A percentile compares a stretch with the other conserved stretches of the same genome.
Evolutionary conservation across 805 yeast species (phyloP).

Genomic region (Priceomyces fermenticarens): DNA sequence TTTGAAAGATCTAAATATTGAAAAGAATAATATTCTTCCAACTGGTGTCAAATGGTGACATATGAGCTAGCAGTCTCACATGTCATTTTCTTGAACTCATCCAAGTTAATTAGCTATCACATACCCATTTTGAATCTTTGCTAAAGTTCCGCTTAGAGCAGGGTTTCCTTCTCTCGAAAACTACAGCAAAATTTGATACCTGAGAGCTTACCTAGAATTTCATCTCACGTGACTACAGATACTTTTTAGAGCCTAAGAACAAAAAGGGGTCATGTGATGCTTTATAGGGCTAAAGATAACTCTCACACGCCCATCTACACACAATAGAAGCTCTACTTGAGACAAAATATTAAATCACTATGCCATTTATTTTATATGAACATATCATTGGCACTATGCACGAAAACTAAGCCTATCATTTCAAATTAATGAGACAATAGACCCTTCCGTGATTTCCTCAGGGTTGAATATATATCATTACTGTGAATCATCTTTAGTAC

Average conservation of each 20-base stretch:
- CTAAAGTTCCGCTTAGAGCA: conserved; percentile 1
- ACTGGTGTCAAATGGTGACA: no score
- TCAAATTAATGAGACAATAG: conserved; percentile 1
- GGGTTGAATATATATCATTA: conserved; percentile 1
- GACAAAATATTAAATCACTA: not conserved
- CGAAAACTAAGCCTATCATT: not conserved
- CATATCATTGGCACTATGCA: conserved; percentile 1
- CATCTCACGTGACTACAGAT: no score
- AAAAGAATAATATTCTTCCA: no score
- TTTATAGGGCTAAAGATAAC: not conserved
- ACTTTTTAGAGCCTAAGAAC: no score
- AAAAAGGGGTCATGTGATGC: no score
- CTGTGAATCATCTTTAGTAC: conserved; percentile 2
- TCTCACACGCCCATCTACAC: not conserved
- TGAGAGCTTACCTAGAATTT: no score
- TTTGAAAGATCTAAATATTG: no score
- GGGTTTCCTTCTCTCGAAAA: not conserved
- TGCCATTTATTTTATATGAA: conserved; percentile 1
- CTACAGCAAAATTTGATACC: conserved; percentile 1
- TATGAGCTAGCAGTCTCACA: no score
- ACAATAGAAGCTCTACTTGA: not conserved
- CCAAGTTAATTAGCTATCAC: conserved; percentile 1
- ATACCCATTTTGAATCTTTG: conserved; percentile 13
- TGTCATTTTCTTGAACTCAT: no score
- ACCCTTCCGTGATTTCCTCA: not conserved